Evolutionary conservation across 2,329 filamentous ascomycete species (phyloP), one percentile per base, ranked within the genome.

Genomic region (Chaetomium olivaceum): DNA sequence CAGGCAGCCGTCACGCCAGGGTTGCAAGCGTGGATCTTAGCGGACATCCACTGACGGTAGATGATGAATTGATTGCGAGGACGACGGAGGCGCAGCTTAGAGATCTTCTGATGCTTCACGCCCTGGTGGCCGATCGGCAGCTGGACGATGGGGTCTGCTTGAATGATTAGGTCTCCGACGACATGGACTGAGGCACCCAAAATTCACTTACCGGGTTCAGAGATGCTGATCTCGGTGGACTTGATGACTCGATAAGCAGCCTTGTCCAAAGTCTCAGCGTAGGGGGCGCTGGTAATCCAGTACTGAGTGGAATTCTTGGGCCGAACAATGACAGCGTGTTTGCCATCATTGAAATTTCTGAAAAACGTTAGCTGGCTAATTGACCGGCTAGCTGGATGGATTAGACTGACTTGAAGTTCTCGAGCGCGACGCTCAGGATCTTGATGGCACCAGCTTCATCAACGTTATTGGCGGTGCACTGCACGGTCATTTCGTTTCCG

Each of bases 31-130:
- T 66, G 68, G 12, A 69, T 62, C n/a, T 33, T 62, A 31, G 55
- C 39, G 2, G 64, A 65, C 67, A 67, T 67, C 65, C 63, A 65
- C 62, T 69, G 67, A 25, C 67, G 67, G 33, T 67, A 68, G 50
- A 69, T 58, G 51, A 69, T 69, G 62, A 69, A 69, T 27, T 63
- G 62, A 21, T 69, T 69, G 4, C 67, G 48, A 5, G 67, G 67
- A 11, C 67, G 59, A 21, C 61, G 67, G 29, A 69, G 62, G 27
- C 58, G 58, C 21, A 63, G 21, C 51, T 67, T 66, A 21, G 58
- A n/a, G 21, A 62, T 56, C 16, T 57, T 56, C 36, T 36, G 8
- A 12, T 29, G 27, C 4, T 43, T 36, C 16, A 55, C 16, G 21
- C 36, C 25, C 31, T 56, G 4, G 8, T 25, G 14, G 6, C 14